These are phyloP conservation scores for Linum trigynum DNA, from an alignment of 345 rosid genomes.

Conservation along the genomic window DNA sequence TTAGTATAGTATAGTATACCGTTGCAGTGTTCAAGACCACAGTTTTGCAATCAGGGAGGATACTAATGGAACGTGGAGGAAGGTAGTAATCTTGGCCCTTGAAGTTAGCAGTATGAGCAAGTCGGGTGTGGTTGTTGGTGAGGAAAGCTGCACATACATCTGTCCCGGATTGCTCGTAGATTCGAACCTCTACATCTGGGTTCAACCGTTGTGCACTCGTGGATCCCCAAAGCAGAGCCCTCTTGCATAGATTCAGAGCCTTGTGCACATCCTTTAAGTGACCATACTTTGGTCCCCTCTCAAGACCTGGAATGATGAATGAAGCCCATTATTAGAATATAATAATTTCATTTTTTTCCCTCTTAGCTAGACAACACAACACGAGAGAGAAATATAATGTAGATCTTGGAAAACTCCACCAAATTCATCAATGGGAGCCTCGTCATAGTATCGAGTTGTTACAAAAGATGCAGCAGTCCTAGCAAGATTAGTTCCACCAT, in stretches of 20 bases:
- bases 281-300: slow-evolving; percentile 66
- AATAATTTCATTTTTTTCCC: neutral
- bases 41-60: neutral
- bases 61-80: slow-evolving; percentile 42
- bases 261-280: slow-evolving; percentile 79
- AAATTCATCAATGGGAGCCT: slow-evolving; percentile 91
- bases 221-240: slow-evolving; percentile 61
- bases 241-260: slow-evolving; percentile 61
- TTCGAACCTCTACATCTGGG: slow-evolving; percentile 42
- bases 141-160: slow-evolving; percentile 69
- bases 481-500: slow-evolving; percentile 89
- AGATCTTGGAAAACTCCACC: slow-evolving; percentile 25
- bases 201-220: slow-evolving; percentile 24
- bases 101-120: slow-evolving; percentile 33
- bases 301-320: slow-evolving; percentile 31
- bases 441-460: slow-evolving; percentile 91
- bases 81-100: slow-evolving; percentile 39
- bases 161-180: slow-evolving; percentile 44
- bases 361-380: neutral
- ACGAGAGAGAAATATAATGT: too few species aligned
- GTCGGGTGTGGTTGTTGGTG: slow-evolving; percentile 53
- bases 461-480: slow-evolving; percentile 72
- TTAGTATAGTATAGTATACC: neutral
- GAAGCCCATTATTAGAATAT: neutral
- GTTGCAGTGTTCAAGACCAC: neutral